Base-by-base conservation (phyloP, 164 flowering plant species). In the Magnolia sinica region DNA sequence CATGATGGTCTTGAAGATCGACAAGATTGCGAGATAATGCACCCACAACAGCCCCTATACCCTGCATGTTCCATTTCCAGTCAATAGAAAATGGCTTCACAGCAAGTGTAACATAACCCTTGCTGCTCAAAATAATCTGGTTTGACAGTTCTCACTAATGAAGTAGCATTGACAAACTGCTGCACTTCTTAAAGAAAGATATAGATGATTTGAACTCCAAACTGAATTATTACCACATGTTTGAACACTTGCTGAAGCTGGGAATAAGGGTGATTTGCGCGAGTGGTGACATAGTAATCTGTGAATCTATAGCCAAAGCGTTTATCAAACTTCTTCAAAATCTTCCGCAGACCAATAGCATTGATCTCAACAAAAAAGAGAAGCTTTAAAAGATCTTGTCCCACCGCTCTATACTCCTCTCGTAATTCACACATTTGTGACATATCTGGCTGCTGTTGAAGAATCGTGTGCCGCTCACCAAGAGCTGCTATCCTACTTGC, bases 251-350 rank as follows among this genome's bases (percentile, higher is more conserved):
- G 95, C 70, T 79, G 86, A 4, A 91, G 85, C 83, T 87, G 92
- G 10, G 95, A 91, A 74, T 91, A 91, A 67, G 97, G 93, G 83
- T 91, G 97, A 82, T 90, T 87, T 45, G 95, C 85, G 73, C 95
- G 95, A 78, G 94, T 90, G 71, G 85, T 89, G 73, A 91, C 95
- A 82, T 90, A 92, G 80, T 90, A 90, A 77, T 91, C 85, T 4
- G 92, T 89, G 82, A 92, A 92, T 78, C 81, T 85, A 79, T 89
- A 89, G 67, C 92, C 91, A 79, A 90, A 87, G 50, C 94, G 89
- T 80, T 92, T 92, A 74, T 92, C 97, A 71, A 92, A 90, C 81
- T 92, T 91, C 82, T 92, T 92, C 85, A 92, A 73, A 76, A 92
- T 91, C 85, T 92, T 92, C 1, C 95, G 84, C 71, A 91, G 64